Base-by-base conservation (phyloP, 441 rosid genomes). In the Bocquillonia castaneifolia region DNA sequence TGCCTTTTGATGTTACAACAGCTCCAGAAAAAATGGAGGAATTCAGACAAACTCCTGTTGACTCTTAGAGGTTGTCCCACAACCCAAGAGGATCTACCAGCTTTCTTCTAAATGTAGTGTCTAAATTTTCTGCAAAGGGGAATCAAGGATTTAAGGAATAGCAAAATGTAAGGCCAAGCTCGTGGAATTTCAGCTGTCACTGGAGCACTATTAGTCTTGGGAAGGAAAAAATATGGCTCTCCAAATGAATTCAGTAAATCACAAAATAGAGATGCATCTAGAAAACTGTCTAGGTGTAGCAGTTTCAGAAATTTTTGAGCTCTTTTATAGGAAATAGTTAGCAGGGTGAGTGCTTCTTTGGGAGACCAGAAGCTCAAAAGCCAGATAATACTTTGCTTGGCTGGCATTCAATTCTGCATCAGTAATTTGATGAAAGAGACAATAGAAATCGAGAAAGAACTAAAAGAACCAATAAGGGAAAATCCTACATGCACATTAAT, bases 91-190 rank as follows among this genome's bases (percentile, higher is more conserved):
- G 83, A 80, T 70, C 74, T 85, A 52, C 80, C 92, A 7, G 74
- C 80, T 62, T 74, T 70, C 66, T 89, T 91, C 89, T 86, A 86
- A 80, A 53, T 79, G 36, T 82, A 78, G 73, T 89, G 96, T 36
- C 63, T 89, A 63, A 72, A 83, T 62, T 83, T 87, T 67, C 89
- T 89, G 67, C 85, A 58, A 39, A 73, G 77, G 42, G 87, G 74
- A 70, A 36, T 10, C 10, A 36, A 10, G 6, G 4, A 3, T 74
- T 80, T 92, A 50, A 83, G 86, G 56, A 91, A 83, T 68, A 86
- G 94, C 73, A 78, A 72, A 79, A 82, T 88, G 83, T 92, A 86
- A 9, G 96, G 91, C 28, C 84, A 86, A 64, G 80, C 92, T 8
- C 93, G 90, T 47, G 87, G 83, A 63, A 81, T 82, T 64, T 77